Base-by-base conservation (phyloP, 1,284 basidiomycete species). In the Ceratobasidium sp. region DNA sequence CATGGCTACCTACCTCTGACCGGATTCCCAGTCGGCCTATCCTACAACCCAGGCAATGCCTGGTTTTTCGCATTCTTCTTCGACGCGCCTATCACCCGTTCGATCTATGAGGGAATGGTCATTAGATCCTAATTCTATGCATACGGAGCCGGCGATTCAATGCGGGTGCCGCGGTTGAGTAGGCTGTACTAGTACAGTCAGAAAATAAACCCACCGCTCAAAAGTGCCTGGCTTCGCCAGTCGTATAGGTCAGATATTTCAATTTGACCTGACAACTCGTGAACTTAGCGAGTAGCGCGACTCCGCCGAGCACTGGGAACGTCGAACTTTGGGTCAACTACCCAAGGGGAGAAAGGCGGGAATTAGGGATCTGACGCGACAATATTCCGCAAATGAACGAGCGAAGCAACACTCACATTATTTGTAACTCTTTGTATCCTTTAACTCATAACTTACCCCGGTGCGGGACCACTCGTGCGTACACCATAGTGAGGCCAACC, bases 261-360 rank as follows among this genome's bases (percentile, higher is more conserved):
- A 89, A 90, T 78, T 90, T 89, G 74, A 90, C 76, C 75, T 90
- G 89, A 73, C 87, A 82, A 31, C 85, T 88, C 14, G 86, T 86
- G 48, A 89, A 85, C 80, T 90, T 89, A 0, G 88, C 89, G 29
- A 91, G 81, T 22, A 84, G 74, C 1, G 76, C 75, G n/a, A 31
- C 9, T 47, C 69, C 69, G 29, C 56, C 81, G 77, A 0, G 80
- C 76, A 2, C 84, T 83, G 45, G 79, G 74, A n/a, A 80, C 78
- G 33, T 79, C 75, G 11, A 41, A 11, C 36, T 41, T 41, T 4
- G 36, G 36, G 41, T 60, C 51, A 29, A 31, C 47, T 29, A 45
- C 11, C 24, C 6, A 24, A 31, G 50, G 47, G 11, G 2, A 62
- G 24, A n/a, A 51, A 3, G 31, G 14, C n/a, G n/a, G 1, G 29